phyloP scores from a whole-genome alignment of 345 rosid species.

The Acer campestre region DNA sequence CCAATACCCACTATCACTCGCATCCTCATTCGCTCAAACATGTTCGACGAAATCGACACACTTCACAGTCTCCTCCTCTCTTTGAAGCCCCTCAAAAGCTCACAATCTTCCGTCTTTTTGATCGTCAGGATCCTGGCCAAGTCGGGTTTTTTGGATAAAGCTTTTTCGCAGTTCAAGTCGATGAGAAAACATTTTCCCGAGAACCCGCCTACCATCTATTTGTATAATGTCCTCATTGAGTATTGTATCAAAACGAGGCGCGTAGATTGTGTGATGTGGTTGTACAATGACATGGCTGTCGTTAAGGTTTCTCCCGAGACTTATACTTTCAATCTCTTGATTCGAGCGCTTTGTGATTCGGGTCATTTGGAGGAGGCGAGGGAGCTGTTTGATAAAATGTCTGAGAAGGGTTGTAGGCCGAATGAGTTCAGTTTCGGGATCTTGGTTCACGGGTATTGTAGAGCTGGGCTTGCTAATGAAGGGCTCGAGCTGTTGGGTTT shows the following conservation, averaged over 20 bases:
- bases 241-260: constrained; percentile 47
- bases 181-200: constrained; percentile 56
- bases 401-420: constrained; percentile 71
- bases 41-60: constrained; percentile 67
- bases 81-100: constrained; percentile 24
- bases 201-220: constrained; percentile 41
- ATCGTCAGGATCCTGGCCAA: constrained; percentile 51
- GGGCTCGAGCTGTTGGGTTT: constrained; percentile 64
- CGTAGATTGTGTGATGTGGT: constrained; percentile 61
- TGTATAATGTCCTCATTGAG: constrained; percentile 65
- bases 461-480: constrained; percentile 50
- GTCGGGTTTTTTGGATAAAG: constrained; percentile 47
- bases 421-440: constrained; percentile 84
- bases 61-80: constrained; percentile 58
- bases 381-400: constrained; percentile 83
- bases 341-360: constrained; percentile 60
- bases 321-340: constrained; percentile 80
- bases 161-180: constrained; percentile 61
- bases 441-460: constrained; percentile 87
- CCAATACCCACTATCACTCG: constrained; percentile 61
- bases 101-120: constrained; percentile 44
- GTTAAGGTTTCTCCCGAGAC: constrained; percentile 70
- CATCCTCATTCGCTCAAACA: constrained; percentile 62
- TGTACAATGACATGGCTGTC: constrained; percentile 72
- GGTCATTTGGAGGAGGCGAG: constrained; percentile 71